Evolutionary conservation across 2,329 filamentous ascomycete genomes (phyloP), one percentile per base, ranked within the genome.

Genomic region (Fusarium pseudocircinatum): DNA sequence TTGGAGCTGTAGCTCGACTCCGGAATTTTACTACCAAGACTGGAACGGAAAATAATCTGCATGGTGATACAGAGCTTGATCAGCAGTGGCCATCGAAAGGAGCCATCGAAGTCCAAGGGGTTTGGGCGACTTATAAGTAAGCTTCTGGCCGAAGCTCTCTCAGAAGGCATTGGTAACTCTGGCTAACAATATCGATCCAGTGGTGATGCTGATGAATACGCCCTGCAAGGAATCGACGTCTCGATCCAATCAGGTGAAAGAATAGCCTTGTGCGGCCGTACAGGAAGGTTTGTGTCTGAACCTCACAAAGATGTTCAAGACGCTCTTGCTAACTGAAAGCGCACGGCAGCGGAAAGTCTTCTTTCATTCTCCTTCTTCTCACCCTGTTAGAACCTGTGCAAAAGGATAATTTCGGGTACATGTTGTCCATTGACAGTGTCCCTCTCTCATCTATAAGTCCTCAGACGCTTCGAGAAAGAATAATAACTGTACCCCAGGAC

Each of bases 271-370:
- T 56, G 53, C 9, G 53, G 53, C 7, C 37, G 36, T 43, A 32
- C 53, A 7, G 37, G 37, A 56, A 43, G 53, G 53, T 56, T 26
- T n/a, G 53, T 22, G 6, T n/a, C 15, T 32, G 22, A 24, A 5
- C 10, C 6, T 8, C 11, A 2, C 8, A 24, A 6, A 20, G 1
- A 15, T 2, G 0, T 13, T 5, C 6, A 12, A 28, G 16, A 24
- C 12, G 1, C 1, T 26, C 4, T 18, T 14, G 16, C 28, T 42
- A 22, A 56, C 22, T 11, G 1, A 26, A 6, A 5, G 0, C 1
- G 16, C 6, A 20, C 12, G 15, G 22, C 22, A 43, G 53, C 22
- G 37, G 53, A 28, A 56, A 56, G 12, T 43, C 37, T 18, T 56
- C 53, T 13, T n/a, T 43, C 6, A 8, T 56, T 56, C 53, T 56